Evolutionary conservation across 768 basidiomycete genomes (phyloP).

Genomic region (Mycena filopes): DNA sequence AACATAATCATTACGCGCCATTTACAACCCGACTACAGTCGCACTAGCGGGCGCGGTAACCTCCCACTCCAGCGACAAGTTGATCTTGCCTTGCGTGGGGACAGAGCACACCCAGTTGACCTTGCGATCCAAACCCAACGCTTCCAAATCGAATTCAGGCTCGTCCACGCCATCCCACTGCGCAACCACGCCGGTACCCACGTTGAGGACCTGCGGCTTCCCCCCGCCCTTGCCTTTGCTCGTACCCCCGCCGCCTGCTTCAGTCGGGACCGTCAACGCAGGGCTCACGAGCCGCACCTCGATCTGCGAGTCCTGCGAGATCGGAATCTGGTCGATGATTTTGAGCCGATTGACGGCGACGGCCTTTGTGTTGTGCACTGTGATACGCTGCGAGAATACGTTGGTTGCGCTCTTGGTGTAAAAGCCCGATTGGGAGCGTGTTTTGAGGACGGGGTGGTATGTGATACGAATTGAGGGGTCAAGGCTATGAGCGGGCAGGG

Average conservation of each 20-base stretch:
- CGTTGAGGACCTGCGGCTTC: slow-evolving; percentile 33
- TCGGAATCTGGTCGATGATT: slow-evolving; percentile 49
- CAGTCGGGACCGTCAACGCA: slow-evolving; percentile 27
- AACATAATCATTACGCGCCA: too few relatives aligned
- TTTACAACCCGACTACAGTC: slow-evolving; percentile 38
- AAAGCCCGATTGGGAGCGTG: slow-evolving; percentile 46
- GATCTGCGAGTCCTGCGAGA: slow-evolving; percentile 46
- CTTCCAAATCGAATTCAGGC: not conserved
- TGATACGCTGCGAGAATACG: slow-evolving; percentile 48
- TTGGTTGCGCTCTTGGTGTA: slow-evolving; percentile 45
- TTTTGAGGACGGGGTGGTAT: slow-evolving; percentile 50
- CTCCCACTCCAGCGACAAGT: slow-evolving; percentile 49
- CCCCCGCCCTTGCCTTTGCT: slow-evolving; percentile 10
- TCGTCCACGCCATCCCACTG: slow-evolving; percentile 54
- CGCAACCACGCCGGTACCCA: slow-evolving; percentile 43
- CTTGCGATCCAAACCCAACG: slow-evolving; percentile 38
- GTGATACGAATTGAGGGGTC: slow-evolving; percentile 52
- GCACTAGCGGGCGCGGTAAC: slow-evolving; percentile 42
- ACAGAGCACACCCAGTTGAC: slow-evolving; percentile 47
- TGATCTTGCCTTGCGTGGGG: slow-evolving; percentile 45
- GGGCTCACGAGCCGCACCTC: slow-evolving; percentile 46
- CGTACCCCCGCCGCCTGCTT: slow-evolving; percentile 3
- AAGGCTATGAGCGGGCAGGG: slow-evolving; percentile 36
- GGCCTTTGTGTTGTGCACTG: slow-evolving; percentile 49
- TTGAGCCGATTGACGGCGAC: slow-evolving; percentile 39